A percentile compares a stretch with the other conserved stretches of the same genome.
phyloP scores from a whole-genome alignment of 495 filamentous ascomycete species.

The Aspergillus homomorphus region DNA sequence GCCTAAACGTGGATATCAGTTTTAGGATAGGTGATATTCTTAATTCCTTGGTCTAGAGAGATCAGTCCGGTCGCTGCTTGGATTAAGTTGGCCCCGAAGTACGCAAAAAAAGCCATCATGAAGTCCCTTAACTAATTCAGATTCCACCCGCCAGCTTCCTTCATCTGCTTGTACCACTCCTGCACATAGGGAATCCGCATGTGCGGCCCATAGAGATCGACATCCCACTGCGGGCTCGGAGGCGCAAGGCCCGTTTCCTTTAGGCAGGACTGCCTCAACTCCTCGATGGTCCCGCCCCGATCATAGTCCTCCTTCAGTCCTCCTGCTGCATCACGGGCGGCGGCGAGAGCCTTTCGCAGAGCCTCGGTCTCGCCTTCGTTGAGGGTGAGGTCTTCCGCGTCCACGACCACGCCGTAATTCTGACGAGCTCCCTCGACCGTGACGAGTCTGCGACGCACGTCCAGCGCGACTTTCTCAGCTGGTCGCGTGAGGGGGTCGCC shows the following conservation, averaged over 20 bases:
- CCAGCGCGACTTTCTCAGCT: constrained; percentile 42
- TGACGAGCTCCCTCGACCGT: constrained; percentile 40
- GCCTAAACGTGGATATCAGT: too few relatives aligned
- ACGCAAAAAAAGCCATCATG: too few relatives aligned
- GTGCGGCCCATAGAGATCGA: constrained; percentile 35
- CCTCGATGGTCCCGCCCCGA: constrained; percentile 36
- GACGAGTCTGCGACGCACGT: constrained; percentile 47
- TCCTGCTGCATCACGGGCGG: constrained; percentile 29
- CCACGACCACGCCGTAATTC: constrained; percentile 45
- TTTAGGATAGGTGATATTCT: too few relatives aligned
- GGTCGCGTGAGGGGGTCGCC: constrained; percentile 49
- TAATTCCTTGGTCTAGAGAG: too few relatives aligned
- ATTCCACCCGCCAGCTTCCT: constrained; percentile 21
- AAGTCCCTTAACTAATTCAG: constrained; percentile 14
- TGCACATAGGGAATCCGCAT: constrained; percentile 31
- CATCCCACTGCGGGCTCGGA: constrained; percentile 37
- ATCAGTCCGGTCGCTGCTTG: too few relatives aligned
- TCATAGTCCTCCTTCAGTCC: constrained; percentile 37
- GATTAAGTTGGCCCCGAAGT: too few relatives aligned
- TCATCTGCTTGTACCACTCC: constrained; percentile 32
- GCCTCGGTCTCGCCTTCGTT: too few relatives aligned
- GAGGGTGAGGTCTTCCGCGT: too few relatives aligned
- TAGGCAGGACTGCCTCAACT: constrained; percentile 30
- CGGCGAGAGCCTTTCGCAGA: too few relatives aligned
- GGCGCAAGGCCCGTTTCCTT: constrained; percentile 38